phyloP scores from a whole-genome alignment of 1,139 yeast species.

The Meyerozyma elateridarum region DNA sequence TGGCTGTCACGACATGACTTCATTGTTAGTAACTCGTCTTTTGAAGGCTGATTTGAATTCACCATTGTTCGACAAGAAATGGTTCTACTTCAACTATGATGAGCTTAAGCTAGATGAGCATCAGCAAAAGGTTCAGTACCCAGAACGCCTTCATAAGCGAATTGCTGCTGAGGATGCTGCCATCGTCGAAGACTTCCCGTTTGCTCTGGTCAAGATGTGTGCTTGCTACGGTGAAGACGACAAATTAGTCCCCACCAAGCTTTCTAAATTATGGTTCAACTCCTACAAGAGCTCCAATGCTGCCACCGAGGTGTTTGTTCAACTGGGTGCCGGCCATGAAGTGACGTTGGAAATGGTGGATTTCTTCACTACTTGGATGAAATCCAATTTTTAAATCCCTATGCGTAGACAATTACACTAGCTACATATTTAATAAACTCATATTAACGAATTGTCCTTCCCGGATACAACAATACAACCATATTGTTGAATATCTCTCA shows the following conservation, averaged over 20 bases:
- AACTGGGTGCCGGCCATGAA: constrained; percentile 34
- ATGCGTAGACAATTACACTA: no score
- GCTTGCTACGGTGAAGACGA: constrained; percentile 38
- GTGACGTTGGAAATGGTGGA: constrained; percentile 34
- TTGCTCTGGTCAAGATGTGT: constrained; percentile 27
- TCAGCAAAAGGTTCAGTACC: constrained; percentile 24
- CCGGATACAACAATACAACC: no score
- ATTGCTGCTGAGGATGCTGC: constrained; percentile 25
- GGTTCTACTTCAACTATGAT: constrained; percentile 31
- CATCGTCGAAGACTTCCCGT: constrained; percentile 35
- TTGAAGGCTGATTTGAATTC: constrained; percentile 15
- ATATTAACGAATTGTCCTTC: no score
- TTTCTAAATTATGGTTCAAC: constrained; percentile 33
- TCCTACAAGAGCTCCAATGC: constrained; percentile 26
- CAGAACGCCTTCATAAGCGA: constrained; percentile 33
- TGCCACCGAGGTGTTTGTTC: constrained; percentile 21
- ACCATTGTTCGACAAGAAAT: constrained; percentile 22
- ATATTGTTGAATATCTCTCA: no score
- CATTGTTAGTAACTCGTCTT: constrained; percentile 40
- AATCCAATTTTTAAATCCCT: no score
- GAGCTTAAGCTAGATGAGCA: constrained; percentile 29
- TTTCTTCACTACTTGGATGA: constrained; percentile 30
- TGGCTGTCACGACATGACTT: constrained; percentile 42
- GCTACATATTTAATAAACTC: no score
- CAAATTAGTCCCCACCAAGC: constrained; percentile 32